Base-by-base conservation (phyloP, 306 rosid species). In the Casuarina glauca region DNA sequence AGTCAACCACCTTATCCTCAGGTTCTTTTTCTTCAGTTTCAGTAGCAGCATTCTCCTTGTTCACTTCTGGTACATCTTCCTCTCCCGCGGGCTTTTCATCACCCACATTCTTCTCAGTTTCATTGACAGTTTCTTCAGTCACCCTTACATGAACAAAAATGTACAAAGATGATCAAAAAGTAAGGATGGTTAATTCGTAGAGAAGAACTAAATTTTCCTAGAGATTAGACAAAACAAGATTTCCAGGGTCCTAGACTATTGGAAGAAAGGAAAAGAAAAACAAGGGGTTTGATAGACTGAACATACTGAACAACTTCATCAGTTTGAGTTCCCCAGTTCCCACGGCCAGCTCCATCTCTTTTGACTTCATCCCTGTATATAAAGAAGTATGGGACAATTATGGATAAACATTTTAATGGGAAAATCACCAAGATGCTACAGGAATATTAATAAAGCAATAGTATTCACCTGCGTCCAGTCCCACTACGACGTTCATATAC, bases 321-420 rank as follows among this genome's bases (percentile, higher is more conserved):
- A 70, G 79, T 46, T 72, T 88, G 82, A 46, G 90, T 83, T 83
- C 98, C 99, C 98, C 99, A 96, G 80, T 96, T 96, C 49, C 97
- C 99, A 15, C 97, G 90, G 15, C 99, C 99, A 83, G 94, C 39
- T 7, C 98, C 99, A 19, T 93, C 97, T 2, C 94, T 93, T 70
- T 96, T 93, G 78, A 91, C 46, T 55, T 89, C 99, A 82, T 57
- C 87, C 78, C 98, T 96, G 84, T 70, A 70, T 45, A 88, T 39
- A 84, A 51, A 76, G 81, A 74, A 76, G 43, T 35, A 70, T 62
- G 53, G 70, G 50, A 74, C 15, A 55, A 50, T 63, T 9, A 6
- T 0, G 61, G 68, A 79, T 12, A 62, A 5, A 51, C 15, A 13
- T 8, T 26, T 32, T 39, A 43, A 66, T 10, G 32, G 36, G 15